Conservation (phyloP, 306 rosid species). For the Alnus glutinosa region DNA sequence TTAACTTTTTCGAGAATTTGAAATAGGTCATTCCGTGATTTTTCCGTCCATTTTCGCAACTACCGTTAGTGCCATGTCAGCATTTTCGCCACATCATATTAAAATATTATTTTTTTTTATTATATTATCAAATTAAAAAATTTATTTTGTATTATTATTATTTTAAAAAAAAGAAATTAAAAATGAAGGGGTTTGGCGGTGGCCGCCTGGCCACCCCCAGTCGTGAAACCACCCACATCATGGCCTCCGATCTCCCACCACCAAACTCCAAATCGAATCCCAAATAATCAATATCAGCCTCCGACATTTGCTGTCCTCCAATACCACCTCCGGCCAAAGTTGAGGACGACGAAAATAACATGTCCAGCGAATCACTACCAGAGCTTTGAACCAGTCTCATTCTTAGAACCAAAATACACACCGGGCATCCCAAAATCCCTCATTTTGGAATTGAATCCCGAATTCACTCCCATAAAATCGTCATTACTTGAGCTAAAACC, state of each 20-base stretch:
- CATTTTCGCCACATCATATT: too few relatives aligned
- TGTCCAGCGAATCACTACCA: conserved; percentile 68
- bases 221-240: too few relatives aligned
- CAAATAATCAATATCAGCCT: conserved; percentile 81
- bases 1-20: too few relatives aligned
- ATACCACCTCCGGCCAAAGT: conserved; percentile 38
- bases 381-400: conserved; percentile 43
- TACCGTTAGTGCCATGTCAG: too few relatives aligned
- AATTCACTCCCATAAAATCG: conserved; percentile 43
- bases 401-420: conserved; percentile 28
- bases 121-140: too few relatives aligned
- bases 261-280: conserved; percentile 73
- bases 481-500: conserved; percentile 27
- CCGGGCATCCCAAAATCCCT: conserved; percentile 44
- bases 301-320: conserved; percentile 47
- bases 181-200: too few relatives aligned
- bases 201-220: too few relatives aligned
- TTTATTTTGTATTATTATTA: too few relatives aligned
- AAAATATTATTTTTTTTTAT: too few relatives aligned
- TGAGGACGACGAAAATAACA: conserved; percentile 62
- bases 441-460: conserved; percentile 28
- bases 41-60: too few relatives aligned
- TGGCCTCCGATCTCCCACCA: conserved; percentile 53
- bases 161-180: too few relatives aligned
- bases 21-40: too few relatives aligned